Percentiles rank a stretch among this genome's conserved stretches.
Evolutionary conservation across 164 flowering plant genomes (phyloP).

Genomic region (Tetracentron sinense): DNA sequence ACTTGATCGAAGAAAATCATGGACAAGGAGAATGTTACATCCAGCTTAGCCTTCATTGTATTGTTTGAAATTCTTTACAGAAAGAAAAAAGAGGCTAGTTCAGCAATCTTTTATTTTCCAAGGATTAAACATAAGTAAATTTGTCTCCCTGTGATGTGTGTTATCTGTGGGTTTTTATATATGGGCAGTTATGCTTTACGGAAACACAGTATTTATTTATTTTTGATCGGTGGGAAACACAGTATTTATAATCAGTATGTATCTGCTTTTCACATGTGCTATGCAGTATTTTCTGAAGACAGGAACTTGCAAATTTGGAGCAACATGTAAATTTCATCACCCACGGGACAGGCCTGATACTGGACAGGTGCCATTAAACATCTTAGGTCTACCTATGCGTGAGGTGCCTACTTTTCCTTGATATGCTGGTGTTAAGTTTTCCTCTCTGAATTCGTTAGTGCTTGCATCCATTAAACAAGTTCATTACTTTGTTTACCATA

Average conservation of each 20-base stretch:
- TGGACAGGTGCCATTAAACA: conserved; percentile 50
- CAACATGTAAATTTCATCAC: conserved; percentile 72
- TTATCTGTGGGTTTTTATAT: background rate
- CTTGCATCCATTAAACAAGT: background rate
- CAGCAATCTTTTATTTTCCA: background rate
- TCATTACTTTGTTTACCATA: background rate
- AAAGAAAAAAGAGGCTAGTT: background rate
- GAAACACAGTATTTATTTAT: no score
- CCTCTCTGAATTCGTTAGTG: background rate
- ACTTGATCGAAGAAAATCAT: background rate
- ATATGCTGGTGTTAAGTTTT: background rate
- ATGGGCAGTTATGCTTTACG: background rate
- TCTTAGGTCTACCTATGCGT: conserved; percentile 59
- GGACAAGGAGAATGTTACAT: background rate
- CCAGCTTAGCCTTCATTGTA: background rate
- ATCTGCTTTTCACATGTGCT: conserved; percentile 8
- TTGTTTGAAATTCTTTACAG: background rate
- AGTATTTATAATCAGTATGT: background rate
- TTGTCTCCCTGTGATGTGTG: no score
- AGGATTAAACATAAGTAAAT: background rate
- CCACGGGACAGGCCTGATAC: conserved; percentile 58
- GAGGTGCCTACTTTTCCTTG: conserved; percentile 35
- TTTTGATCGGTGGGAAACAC: no score
- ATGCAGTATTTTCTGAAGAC: conserved; percentile 71
- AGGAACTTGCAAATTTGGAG: conserved; percentile 69